Evolutionary conservation across 768 basidiomycete genomes (phyloP).

Genomic region (Tricholoma sp.): DNA sequence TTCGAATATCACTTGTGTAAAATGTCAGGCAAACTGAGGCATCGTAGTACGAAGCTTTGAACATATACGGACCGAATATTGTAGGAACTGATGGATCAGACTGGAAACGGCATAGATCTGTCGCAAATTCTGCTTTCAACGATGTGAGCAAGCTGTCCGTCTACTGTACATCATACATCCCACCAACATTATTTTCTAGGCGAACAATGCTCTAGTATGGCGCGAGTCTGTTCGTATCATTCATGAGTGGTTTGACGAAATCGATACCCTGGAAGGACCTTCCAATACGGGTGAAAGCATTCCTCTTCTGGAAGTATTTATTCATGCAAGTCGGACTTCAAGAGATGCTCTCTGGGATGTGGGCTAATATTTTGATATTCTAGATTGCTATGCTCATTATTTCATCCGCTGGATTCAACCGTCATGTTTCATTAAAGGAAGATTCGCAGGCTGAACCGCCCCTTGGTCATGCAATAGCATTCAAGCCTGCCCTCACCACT

Average conservation of each 20-base stretch:
- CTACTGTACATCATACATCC: background rate
- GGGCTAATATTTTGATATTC: background rate
- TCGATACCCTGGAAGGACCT: conserved; percentile 18
- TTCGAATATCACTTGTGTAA: background rate
- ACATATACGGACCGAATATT: conserved; percentile 43
- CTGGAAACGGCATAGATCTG: conserved; percentile 43
- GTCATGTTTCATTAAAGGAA: conserved; percentile 26
- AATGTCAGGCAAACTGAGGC: background rate
- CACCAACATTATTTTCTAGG: conserved; percentile 20
- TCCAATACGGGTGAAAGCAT: conserved; percentile 4
- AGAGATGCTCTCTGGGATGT: background rate
- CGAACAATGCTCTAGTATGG: conserved; percentile 47
- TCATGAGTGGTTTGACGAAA: conserved; percentile 36
- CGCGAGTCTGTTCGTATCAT: conserved; percentile 33
- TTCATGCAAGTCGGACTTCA: conserved; percentile 13
- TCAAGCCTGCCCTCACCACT: conserved; percentile 26
- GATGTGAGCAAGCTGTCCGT: conserved; percentile 27
- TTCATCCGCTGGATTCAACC: conserved; percentile 37
- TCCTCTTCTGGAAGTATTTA: conserved; percentile 19
- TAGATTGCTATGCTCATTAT: conserved; percentile 35
- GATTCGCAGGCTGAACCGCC: conserved; percentile 21
- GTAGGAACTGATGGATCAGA: conserved; percentile 35
- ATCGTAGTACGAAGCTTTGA: conserved; percentile 33
- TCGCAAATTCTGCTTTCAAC: conserved; percentile 45
- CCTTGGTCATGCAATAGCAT: conserved; percentile 28